Percentiles rank a stretch among this genome's conserved stretches.
phyloP scores from a whole-genome alignment of 495 filamentous ascomycete genomes.

The Tuber indicum region DNA sequence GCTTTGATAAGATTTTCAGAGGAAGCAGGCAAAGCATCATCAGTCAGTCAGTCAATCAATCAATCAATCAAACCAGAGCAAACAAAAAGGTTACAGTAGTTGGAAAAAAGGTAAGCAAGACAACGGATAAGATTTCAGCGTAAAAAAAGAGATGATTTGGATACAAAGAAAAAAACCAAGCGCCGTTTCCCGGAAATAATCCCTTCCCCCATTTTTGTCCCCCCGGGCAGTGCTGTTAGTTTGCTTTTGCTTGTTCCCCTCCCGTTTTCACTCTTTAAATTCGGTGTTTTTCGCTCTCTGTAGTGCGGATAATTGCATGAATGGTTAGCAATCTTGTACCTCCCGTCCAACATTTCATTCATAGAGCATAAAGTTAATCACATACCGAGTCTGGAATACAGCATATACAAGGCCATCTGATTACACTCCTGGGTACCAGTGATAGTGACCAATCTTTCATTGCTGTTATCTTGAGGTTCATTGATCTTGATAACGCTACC shows the following conservation, averaged over 20 bases:
- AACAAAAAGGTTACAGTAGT: background rate
- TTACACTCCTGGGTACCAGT: slow-evolving; percentile 97
- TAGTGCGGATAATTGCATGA: slow-evolving; percentile 34
- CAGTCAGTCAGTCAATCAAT: background rate
- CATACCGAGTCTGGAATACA: slow-evolving; percentile 93
- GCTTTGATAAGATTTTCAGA: background rate
- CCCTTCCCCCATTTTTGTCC: slow-evolving; percentile 26
- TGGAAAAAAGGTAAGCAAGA: background rate
- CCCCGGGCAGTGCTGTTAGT: background rate
- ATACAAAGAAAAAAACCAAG: slow-evolving; percentile 39
- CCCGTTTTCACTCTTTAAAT: slow-evolving; percentile 46
- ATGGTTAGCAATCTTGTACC: slow-evolving; percentile 20
- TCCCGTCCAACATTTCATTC: slow-evolving; percentile 21
- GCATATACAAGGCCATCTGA: slow-evolving; percentile 98
- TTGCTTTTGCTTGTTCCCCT: background rate
- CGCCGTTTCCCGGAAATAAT: slow-evolving; percentile 29
- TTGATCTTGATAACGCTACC: slow-evolving; percentile 99
- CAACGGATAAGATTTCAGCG: slow-evolving; percentile 24
- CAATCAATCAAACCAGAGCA: background rate
- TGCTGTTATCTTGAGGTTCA: slow-evolving; percentile 97
- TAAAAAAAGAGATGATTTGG: slow-evolving; percentile 37
- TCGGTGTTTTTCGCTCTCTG: slow-evolving; percentile 80
- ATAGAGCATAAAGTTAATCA: slow-evolving; percentile 38
- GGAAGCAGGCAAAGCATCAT: background rate
- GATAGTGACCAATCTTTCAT: slow-evolving; percentile 93